A percentile compares a stretch with the other conserved stretches of the same genome.
Evolutionary conservation across 805 yeast species (phyloP).

Genomic region (Saturnispora sanitii): DNA sequence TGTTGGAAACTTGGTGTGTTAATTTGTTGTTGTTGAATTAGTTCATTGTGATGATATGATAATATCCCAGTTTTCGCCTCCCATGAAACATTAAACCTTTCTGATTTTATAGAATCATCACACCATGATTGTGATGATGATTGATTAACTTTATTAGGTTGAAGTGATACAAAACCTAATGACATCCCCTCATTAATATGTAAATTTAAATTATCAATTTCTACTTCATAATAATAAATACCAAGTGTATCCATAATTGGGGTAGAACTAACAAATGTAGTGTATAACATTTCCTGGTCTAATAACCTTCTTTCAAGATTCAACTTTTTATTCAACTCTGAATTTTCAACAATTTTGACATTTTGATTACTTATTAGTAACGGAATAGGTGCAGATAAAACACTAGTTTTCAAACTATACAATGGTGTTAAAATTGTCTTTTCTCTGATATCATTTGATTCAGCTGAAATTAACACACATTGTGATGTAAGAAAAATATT

Average conservation of each 20-base stretch:
- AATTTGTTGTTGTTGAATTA: too few relatives aligned
- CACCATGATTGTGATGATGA: neutral
- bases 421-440: conserved; percentile 3
- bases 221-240: conserved; percentile 5
- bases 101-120: conserved; percentile 7
- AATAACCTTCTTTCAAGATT: conserved; percentile 4
- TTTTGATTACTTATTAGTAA: conserved; percentile 1
- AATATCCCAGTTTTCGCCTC: conserved; percentile 43
- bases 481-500: conserved; percentile 3
- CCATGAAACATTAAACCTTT: conserved; percentile 32
- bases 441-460: conserved; percentile 3
- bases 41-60: conserved; percentile 30
- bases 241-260: neutral
- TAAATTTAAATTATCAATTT: neutral
- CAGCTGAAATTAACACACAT: conserved; percentile 4
- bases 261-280: conserved; percentile 3
- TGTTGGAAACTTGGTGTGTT: conserved; percentile 8
- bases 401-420: conserved; percentile 5
- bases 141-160: neutral
- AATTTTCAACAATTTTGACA: conserved; percentile 2
- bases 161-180: neutral
- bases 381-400: conserved; percentile 2
- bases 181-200: conserved; percentile 6
- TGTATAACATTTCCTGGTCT: conserved; percentile 2
- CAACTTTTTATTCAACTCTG: conserved; percentile 2